Percentiles rank a stretch among this genome's conserved stretches.
Evolutionary conservation across 2,329 filamentous ascomycete species (phyloP).

Genomic region (Septoria linicola): DNA sequence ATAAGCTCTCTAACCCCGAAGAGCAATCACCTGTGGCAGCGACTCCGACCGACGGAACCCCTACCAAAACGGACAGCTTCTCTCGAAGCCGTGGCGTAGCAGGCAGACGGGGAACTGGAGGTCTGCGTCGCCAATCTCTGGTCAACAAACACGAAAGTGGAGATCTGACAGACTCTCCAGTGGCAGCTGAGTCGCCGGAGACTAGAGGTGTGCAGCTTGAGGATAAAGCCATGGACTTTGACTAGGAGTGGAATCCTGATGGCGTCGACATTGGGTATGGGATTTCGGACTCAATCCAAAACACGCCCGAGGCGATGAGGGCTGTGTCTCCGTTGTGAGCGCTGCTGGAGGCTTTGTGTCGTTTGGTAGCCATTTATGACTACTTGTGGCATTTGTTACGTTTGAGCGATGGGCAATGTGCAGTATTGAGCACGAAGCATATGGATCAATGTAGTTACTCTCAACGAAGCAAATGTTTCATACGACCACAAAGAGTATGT

Average conservation of each 20-base stretch:
- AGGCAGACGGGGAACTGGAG: conserved; percentile 45
- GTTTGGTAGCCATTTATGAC: too few relatives aligned
- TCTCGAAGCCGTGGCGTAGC: conserved; percentile 16
- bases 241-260: conserved; percentile 47
- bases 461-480: too few relatives aligned
- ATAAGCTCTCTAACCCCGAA: conserved; percentile 17
- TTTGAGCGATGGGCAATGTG: too few relatives aligned
- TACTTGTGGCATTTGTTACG: too few relatives aligned
- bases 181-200: conserved; percentile 19
- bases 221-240: conserved; percentile 73
- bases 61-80: conserved; percentile 27
- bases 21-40: conserved; percentile 22
- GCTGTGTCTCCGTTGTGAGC: conserved; percentile 4
- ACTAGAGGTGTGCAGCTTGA: conserved; percentile 64
- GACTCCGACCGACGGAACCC: conserved; percentile 21
- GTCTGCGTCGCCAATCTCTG: conserved; percentile 37
- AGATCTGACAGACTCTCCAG: conserved; percentile 22
- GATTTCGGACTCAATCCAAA: background rate
- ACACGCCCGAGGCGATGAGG: background rate
- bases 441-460: too few relatives aligned
- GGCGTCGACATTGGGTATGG: conserved; percentile 9
- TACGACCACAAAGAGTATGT: too few relatives aligned
- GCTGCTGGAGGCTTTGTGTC: background rate
- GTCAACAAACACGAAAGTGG: conserved; percentile 34
- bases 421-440: too few relatives aligned